Base-by-base conservation (phyloP, 2,329 filamentous ascomycete genomes). In the Dactylellina drechsleri region DNA sequence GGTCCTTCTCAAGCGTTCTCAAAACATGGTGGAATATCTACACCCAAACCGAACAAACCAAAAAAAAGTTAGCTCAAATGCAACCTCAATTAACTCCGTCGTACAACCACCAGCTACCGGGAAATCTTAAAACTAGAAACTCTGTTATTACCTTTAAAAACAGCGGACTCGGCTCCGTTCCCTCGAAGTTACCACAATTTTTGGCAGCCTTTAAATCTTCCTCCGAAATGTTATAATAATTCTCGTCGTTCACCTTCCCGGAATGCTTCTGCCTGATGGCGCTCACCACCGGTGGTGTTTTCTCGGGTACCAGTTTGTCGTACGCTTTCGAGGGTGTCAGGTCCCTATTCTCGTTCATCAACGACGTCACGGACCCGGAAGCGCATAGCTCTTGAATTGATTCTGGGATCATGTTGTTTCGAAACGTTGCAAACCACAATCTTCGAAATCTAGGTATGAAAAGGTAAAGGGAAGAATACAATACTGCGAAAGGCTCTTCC, bases 151-250 rank as follows among this genome's bases (percentile, higher is more conserved):
- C 87, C 79, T 83, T 84, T 4, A 92, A 81, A 79, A 93, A 93
- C 0, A 93, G 82, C 15, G 88, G 85, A 76, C 89, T 91, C 0
- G 90, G 91, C 60, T 84, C 81, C 0, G 85, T 84, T 0, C 84
- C 80, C 0, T 89, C 90, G 87, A 90, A 93, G 61, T 86, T 87
- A 1, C 91, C 91, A 79, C 90, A 92, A 66, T 84, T 79, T 6
- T 82, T 82, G 0, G 89, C 88, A 52, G 83, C 84, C 45, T 86
- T 81, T 26, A 91, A 79, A 31, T 86, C 85, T 56, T 85, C 83
- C 1, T 80, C 66, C 13, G 50, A 53, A 40, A 77, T 67, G 57
- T 74, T 36, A 5, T 23, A 26, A 16, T 74, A 74, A 2, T 43
- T 45, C 12, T 43, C 62, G 16, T 66, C 62, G 49, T 53, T 52